Base-by-base conservation (phyloP, 192 early-diverging fungal species). In the Podochytrium sp. region DNA sequence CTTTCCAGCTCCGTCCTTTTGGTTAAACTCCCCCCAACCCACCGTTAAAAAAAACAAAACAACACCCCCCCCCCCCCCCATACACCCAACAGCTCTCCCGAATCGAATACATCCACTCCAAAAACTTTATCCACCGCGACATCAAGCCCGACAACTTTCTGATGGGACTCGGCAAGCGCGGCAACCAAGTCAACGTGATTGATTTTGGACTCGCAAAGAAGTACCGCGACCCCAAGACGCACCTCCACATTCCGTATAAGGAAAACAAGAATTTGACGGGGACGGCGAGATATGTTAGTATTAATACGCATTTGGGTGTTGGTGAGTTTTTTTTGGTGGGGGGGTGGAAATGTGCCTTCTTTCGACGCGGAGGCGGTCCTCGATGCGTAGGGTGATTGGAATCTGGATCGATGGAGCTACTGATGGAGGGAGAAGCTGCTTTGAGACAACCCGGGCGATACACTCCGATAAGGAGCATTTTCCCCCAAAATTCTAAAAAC, bases 191-290 rank as follows among this genome's bases (percentile, higher is more conserved):
- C 65, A 89, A 89, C 76, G 81, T 88, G 27, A 88, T 89, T 66
- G 88, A 89, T 72, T 89, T 89, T 81, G 88, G 88, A 29, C 74
- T 89, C 30, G 88, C 88, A 25, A 89, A 89, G 65, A 88, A 89
- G 63, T 89, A 89, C 66, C 67, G 88, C 30, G 88, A 89, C 75
- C 87, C 87, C 14, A 83, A 82, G 49, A 89, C 88, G 29, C 84
- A 89, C 68, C 71, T 89, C 40, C 88, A 89, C 59, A 89, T 89
- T 68, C 88, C 88, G 18, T 89, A 89, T 76, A 87, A 81, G 49
- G 88, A 89, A 77, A 86, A 89, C 75, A 89, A 89, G 65, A 88
- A 86, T 65, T 65, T 89, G 73, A 88, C 88, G 32, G 88, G 88
- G 58, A 89, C 88, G 23, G 88, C 87, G n/a, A 65, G 87, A 23